Base-by-base conservation (phyloP, 495 filamentous ascomycete genomes). In the Aspergillus bertholletiae region DNA sequence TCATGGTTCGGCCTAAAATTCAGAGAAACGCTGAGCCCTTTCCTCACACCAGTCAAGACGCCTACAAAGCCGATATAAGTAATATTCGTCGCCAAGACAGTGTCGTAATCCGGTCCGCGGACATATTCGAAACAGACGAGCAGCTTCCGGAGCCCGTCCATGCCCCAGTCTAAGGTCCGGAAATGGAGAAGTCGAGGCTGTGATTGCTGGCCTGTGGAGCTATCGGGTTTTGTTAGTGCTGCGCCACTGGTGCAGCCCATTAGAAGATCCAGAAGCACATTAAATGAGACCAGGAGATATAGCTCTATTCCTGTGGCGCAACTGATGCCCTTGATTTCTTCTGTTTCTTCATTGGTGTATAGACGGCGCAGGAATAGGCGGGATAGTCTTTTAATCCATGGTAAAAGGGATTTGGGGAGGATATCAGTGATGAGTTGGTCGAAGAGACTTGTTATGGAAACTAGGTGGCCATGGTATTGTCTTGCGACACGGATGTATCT, bases 171-270 rank as follows among this genome's bases (percentile, higher is more conserved):
- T 45, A 88, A 64, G 3, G 83, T 86, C 8, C 85, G 70, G 57
- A 87, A 88, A 65, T 88, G 85, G 55, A 86, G 55, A 74, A 87
- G 80, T 44, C 58, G 68, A 0, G 53, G 51, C 22, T 62, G n/a
- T n/a, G n/a, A n/a, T n/a, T n/a, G 41, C 1, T 54, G 50, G 1
- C 64, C 57, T 28, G 68, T 59, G 2, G 51, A 54, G 3, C 5
- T 22, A 8, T 12, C 13, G 20, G 13, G 39, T 22, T 22, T 43
- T 20, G 39, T 43, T 51, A 66, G 54, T 1, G 73, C 75, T 2
- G 69, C 83, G 17, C 84, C 84, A 60, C 81, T 85, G 15, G 83
- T 86, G 61, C 85, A 88, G 2, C 85, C 85, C 72, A 88, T 80
- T 22, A 87, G 70, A 13, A 79, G 62, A 65, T 88, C 85, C 4